A percentile compares a stretch with the other conserved stretches of the same genome.
These are phyloP conservation scores for Aspergillus versicolor DNA, from an alignment of 2,329 filamentous ascomycete genomes.

Conservation along the genomic window DNA sequence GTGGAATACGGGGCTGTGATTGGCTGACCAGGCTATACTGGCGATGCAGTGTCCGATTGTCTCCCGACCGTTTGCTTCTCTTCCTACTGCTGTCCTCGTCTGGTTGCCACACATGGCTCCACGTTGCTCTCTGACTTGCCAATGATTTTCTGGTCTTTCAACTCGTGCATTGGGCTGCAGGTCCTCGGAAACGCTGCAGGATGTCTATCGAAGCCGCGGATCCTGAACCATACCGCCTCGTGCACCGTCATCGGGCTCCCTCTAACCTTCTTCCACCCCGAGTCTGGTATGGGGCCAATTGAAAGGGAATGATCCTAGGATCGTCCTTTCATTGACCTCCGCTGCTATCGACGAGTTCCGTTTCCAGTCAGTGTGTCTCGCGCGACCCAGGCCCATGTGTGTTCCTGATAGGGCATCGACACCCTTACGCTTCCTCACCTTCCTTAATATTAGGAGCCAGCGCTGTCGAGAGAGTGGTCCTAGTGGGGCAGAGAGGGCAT, in stretches of 20 bases:
- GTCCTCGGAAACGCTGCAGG: slow-evolving; percentile 5
- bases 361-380: slow-evolving; percentile 4
- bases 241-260: slow-evolving; percentile 1
- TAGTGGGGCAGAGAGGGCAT: slow-evolving; percentile 18
- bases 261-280: slow-evolving; percentile 4
- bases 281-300: slow-evolving; percentile 7
- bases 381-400: slow-evolving; percentile 31
- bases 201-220: not conserved
- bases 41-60: slow-evolving; percentile 6
- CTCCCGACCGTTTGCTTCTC: slow-evolving; percentile 1
- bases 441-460: slow-evolving; percentile 13
- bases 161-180: slow-evolving; percentile 4
- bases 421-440: slow-evolving; percentile 1
- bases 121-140: slow-evolving; percentile 20
- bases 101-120: slow-evolving; percentile 20
- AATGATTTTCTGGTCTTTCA: not conserved
- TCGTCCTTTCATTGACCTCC: slow-evolving; percentile 7
- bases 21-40: slow-evolving; percentile 17
- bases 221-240: slow-evolving; percentile 2
- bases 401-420: slow-evolving; percentile 31
- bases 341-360: slow-evolving; percentile 10
- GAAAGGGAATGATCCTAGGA: slow-evolving; percentile 5
- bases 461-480: slow-evolving; percentile 15
- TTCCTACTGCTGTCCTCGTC: slow-evolving; percentile 6
- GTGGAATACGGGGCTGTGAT: slow-evolving; percentile 16